Base-by-base conservation (phyloP, 768 basidiomycete species). In the Trametes villosa region DNA sequence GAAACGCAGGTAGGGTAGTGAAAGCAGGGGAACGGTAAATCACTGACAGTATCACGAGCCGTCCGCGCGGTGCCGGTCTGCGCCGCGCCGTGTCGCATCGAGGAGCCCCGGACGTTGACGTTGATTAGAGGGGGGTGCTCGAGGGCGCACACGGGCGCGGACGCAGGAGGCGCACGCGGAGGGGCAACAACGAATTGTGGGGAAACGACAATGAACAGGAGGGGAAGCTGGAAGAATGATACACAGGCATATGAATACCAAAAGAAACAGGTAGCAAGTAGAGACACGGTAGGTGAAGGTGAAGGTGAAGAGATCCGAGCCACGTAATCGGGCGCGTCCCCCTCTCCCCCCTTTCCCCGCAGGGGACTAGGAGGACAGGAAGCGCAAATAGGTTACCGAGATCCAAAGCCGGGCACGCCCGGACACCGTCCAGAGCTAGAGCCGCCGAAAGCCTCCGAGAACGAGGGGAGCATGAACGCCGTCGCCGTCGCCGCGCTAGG, bases 281-380 rank as follows among this genome's bases (percentile, higher is more conserved):
- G 33, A 41, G 49, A 56, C 20, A 38, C 12, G 17, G 22, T n/a
- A n/a, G n/a, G n/a, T n/a, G n/a, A n/a, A n/a, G n/a, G n/a, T n/a
- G n/a, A n/a, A n/a, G n/a, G n/a, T n/a, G 42, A 42, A 31, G 26
- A 42, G 29, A 58, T 45, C 56, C 56, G 29, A 36, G 40, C 52
- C 49, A 61, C 30, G 51, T 34, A 40, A 34, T 49, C 54, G 40
- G 31, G 42, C 22, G 38, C 49, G n/a, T 24, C 46, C 56, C 50
- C 62, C 62, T 64, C 63, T 60, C 58, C 58, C 49, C 58, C 59
- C 63, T 60, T 64, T 59, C 63, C 63, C 58, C 58, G 29, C 58
- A 56, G 63, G 59, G 57, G 63, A 60, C 57, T 40, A 64, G 53
- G 50, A 46, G 51, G 58, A 64, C 63, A 64, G 63, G 63, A 64